Conservation (phyloP, 345 rosid species). For the Anacardium occidentale region DNA sequence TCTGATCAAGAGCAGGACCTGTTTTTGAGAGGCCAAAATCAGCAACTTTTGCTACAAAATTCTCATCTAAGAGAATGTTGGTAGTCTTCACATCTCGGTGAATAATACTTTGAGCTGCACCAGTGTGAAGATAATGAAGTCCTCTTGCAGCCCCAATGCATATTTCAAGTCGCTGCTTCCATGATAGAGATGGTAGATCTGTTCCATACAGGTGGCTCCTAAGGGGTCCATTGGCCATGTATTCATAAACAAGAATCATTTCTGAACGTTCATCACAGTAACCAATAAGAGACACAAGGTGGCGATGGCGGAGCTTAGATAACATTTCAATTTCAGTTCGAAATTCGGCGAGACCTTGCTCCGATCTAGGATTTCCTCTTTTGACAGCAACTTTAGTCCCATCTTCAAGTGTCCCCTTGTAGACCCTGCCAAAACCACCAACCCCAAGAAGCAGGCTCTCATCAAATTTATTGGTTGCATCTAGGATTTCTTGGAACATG, state of each 20-base stretch:
- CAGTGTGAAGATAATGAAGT: slow-evolving; percentile 94
- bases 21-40: slow-evolving; percentile 98
- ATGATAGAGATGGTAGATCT: slow-evolving; percentile 72
- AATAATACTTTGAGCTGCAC: slow-evolving; percentile 96
- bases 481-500: slow-evolving; percentile 85
- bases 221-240: slow-evolving; percentile 97
- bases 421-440: slow-evolving; percentile 97
- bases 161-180: slow-evolving; percentile 97
- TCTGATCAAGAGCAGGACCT: slow-evolving; percentile 88
- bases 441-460: slow-evolving; percentile 89
- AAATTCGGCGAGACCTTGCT: slow-evolving; percentile 98
- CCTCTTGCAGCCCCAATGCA: slow-evolving; percentile 99
- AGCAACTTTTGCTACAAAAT: slow-evolving; percentile 90
- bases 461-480: slow-evolving; percentile 89
- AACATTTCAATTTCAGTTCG: slow-evolving; percentile 97
- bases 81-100: slow-evolving; percentile 99
- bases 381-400: slow-evolving; percentile 90
- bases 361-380: slow-evolving; percentile 98
- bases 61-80: slow-evolving; percentile 91
- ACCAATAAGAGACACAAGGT: slow-evolving; percentile 96
- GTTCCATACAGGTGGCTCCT: slow-evolving; percentile 95
- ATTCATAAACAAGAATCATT: slow-evolving; percentile 93
- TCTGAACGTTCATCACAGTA: slow-evolving; percentile 95
- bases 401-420: slow-evolving; percentile 86
- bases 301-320: slow-evolving; percentile 94